These are phyloP conservation scores for Protomyces arabidopsidicola DNA, from an alignment of 1,139 yeast species.

Conservation along the genomic window DNA sequence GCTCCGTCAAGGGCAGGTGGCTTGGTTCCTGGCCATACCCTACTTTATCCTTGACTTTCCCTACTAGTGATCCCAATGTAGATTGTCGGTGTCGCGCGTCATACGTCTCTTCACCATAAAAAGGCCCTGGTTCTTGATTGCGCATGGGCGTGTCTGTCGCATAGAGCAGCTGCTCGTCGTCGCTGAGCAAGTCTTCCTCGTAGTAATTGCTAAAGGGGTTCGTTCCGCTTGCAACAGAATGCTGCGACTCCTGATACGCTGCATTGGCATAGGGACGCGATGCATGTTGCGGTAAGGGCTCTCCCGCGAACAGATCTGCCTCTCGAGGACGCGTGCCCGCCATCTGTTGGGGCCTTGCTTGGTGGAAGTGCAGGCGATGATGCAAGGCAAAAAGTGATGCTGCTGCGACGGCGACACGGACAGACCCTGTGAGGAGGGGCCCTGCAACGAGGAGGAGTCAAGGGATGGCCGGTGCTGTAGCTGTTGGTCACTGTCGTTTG, in stretches of 20 bases:
- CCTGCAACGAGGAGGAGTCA: background rate
- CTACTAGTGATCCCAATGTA: slow-evolving; percentile 15
- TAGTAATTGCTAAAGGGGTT: slow-evolving; percentile 23
- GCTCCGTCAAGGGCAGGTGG: slow-evolving; percentile 31
- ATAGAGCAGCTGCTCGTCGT: slow-evolving; percentile 14
- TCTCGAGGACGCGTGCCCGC: background rate
- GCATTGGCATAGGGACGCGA: background rate
- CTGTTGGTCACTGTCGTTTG: too few species aligned
- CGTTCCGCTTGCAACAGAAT: slow-evolving; percentile 19
- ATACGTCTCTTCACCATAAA: background rate
- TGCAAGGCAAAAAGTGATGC: too few species aligned
- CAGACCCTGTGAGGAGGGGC: too few species aligned
- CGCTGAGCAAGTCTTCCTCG: slow-evolving; percentile 18
- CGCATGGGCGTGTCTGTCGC: background rate
- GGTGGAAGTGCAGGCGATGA: too few species aligned
- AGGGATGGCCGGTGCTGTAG: background rate
- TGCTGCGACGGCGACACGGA: too few species aligned
- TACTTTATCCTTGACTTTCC: slow-evolving; percentile 7
- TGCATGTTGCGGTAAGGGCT: too few species aligned
- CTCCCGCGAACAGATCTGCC: background rate
- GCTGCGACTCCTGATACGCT: slow-evolving; percentile 11
- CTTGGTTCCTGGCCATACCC: slow-evolving; percentile 14
- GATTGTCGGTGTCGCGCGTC: background rate
- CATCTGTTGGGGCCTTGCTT: background rate
- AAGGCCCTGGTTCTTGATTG: background rate